Evolutionary conservation across 306 rosid species (phyloP).

Genomic region (Gynostemma pentaphyllum): DNA sequence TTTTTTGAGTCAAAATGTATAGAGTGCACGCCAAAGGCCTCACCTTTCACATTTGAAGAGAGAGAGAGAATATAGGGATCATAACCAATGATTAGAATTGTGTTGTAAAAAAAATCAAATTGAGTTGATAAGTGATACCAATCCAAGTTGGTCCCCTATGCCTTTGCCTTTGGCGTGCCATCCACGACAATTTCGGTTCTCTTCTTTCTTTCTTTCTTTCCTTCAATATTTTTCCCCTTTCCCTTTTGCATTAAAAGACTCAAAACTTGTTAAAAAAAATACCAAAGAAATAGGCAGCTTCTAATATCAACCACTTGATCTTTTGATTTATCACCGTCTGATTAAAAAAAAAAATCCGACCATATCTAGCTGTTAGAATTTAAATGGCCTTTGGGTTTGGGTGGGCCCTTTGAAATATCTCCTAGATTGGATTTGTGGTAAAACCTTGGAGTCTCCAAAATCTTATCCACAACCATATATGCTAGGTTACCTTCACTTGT

Average conservation of each 20-base stretch:
- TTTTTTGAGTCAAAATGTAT: neutral
- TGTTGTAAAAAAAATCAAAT: neutral
- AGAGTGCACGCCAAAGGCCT: neutral
- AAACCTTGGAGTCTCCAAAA: constrained; percentile 6
- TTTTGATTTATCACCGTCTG: neutral
- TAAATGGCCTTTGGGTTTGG: neutral
- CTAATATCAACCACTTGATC: too few species aligned
- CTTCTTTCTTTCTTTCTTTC: neutral
- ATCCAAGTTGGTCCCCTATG: neutral
- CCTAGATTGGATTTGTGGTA: neutral
- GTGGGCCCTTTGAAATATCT: too few species aligned
- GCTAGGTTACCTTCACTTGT: too few species aligned
- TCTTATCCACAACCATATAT: neutral
- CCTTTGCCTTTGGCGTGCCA: neutral
- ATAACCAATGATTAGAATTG: constrained; percentile 1
- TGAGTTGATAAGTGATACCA: neutral
- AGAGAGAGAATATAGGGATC: neutral
- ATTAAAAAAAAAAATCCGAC: neutral
- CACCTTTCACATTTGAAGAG: neutral
- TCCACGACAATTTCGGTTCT: neutral
- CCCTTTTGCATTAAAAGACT: neutral
- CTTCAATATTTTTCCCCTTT: neutral
- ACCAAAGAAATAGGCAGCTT: too few species aligned
- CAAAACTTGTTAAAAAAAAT: neutral
- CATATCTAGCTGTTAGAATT: neutral